Evolutionary conservation across 495 filamentous ascomycete species (phyloP).

Genomic region (Bacidia rubella): DNA sequence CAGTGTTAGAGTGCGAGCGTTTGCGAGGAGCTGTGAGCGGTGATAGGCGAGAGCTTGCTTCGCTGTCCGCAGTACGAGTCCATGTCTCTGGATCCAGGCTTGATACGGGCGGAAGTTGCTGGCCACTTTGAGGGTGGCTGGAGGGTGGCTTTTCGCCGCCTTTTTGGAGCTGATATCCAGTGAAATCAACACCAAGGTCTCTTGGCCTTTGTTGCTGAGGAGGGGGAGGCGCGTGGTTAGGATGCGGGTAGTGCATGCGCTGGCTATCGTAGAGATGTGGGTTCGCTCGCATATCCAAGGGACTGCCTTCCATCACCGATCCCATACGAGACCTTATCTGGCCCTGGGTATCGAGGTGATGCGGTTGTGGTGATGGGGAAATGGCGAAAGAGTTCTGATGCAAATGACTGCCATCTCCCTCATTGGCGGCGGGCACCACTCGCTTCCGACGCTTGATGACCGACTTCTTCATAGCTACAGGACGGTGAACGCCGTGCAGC

Average conservation of each 20-base stretch:
- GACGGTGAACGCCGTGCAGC: conserved; percentile 83
- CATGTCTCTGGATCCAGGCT: conserved; percentile 27
- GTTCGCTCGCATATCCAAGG: conserved; percentile 9
- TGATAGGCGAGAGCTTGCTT: conserved; percentile 25
- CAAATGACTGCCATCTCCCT: conserved; percentile 20
- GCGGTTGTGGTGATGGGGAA: conserved; percentile 24
- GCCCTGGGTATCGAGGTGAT: conserved; percentile 24
- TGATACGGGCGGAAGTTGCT: conserved; percentile 27
- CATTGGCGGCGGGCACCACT: conserved; percentile 70
- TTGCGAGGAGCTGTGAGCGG: conserved; percentile 29
- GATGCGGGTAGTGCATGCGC: conserved; percentile 33
- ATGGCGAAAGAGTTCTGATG: conserved; percentile 13
- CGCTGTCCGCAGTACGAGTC: conserved; percentile 22
- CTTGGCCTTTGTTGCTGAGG: conserved; percentile 31
- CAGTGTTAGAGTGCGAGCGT: conserved; percentile 28
- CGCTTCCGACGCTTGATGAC: conserved; percentile 94
- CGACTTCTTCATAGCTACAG: conserved; percentile 92
- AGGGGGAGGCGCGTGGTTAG: conserved; percentile 45
- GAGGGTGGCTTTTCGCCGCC: conserved; percentile 14
- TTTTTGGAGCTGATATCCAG: conserved; percentile 26
- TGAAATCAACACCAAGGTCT: conserved; percentile 35
- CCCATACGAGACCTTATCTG: conserved; percentile 3
- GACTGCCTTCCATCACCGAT: conserved; percentile 6
- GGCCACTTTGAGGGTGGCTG: conserved; percentile 21
- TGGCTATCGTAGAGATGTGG: conserved; percentile 22